These are phyloP conservation scores for Phytopythium mirpurense DNA, from an alignment of 352 stramenopile genomes.

Conservation along the genomic window DNA sequence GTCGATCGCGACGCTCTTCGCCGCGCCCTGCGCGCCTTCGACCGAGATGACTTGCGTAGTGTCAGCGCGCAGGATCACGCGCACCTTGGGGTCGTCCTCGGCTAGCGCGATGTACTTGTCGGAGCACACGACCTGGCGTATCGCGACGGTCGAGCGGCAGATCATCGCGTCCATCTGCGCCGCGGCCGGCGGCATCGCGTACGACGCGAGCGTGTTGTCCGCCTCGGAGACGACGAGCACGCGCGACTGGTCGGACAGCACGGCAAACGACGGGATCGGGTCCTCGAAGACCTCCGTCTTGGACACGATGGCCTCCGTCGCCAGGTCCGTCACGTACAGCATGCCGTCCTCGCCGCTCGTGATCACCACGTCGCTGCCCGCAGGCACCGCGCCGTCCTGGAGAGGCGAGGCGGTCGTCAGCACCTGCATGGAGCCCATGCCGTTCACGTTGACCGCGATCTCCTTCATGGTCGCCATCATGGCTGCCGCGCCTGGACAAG, in stretches of 20 bases:
- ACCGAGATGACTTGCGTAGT: conserved; percentile 59
- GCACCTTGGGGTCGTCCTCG: conserved; percentile 68
- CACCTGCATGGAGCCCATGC: conserved; percentile 58
- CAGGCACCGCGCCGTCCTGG: conserved; percentile 21
- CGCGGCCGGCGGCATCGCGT: conserved; percentile 53
- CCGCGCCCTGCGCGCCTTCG: conserved; percentile 50
- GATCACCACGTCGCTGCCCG: conserved; percentile 51
- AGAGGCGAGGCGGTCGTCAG: conserved; percentile 30
- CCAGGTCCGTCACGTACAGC: conserved; percentile 69
- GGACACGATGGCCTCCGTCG: conserved; percentile 38
- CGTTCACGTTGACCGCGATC: conserved; percentile 67
- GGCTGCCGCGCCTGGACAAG: neutral
- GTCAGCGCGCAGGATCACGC: conserved; percentile 49
- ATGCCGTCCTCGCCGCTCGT: conserved; percentile 78
- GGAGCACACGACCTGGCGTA: conserved; percentile 66
- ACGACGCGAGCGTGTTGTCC: conserved; percentile 64
- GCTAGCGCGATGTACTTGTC: conserved; percentile 58
- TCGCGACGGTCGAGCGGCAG: conserved; percentile 66
- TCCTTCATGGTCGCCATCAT: conserved; percentile 76
- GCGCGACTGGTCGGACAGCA: conserved; percentile 59
- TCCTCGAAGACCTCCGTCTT: conserved; percentile 52
- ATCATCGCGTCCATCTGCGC: conserved; percentile 49
- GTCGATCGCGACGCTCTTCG: conserved; percentile 75
- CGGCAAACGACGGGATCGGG: conserved; percentile 59
- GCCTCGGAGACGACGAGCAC: conserved; percentile 67